A percentile compares a stretch with the other conserved stretches of the same genome.
Conservation (phyloP, 805 yeast genomes). For the Lachancea thermotolerans region DNA sequence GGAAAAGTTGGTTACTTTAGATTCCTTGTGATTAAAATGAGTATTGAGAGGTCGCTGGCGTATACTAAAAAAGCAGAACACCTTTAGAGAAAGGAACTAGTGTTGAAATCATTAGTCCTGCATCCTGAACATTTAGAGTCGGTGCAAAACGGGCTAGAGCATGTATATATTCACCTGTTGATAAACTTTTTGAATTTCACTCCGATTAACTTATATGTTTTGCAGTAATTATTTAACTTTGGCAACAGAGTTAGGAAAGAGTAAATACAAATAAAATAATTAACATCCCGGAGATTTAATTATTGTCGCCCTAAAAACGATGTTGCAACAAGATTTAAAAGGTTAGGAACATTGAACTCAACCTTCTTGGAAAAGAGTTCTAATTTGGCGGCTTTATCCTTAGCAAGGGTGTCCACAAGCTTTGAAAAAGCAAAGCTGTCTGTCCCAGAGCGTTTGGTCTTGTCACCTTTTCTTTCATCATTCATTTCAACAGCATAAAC, state of each 20-base stretch:
- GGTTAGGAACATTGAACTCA: constrained; percentile 57
- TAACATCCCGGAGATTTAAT: too few relatives aligned
- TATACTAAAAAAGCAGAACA: not conserved
- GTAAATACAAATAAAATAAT: too few relatives aligned
- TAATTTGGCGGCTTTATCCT: constrained; percentile 44
- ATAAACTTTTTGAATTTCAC: too few relatives aligned
- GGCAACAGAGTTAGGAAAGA: too few relatives aligned
- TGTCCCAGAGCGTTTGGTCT: constrained; percentile 28
- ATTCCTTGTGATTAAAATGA: constrained; percentile 6
- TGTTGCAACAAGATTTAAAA: constrained; percentile 63
- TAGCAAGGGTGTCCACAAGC: constrained; percentile 66
- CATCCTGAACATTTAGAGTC: not conserved
- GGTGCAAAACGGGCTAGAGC: too few relatives aligned
- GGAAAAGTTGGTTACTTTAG: constrained; percentile 7
- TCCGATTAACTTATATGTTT: too few relatives aligned
- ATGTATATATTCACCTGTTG: too few relatives aligned
- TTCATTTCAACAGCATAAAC: constrained; percentile 59
- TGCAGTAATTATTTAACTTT: too few relatives aligned
- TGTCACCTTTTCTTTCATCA: constrained; percentile 29
- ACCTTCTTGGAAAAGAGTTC: constrained; percentile 62
- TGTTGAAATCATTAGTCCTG: not conserved
- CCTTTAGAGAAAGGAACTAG: not conserved
- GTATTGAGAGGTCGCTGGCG: constrained; percentile 4
- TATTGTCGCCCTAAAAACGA: constrained; percentile 39
- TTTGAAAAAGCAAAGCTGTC: constrained; percentile 61